Base-by-base conservation (phyloP, 345 rosid genomes). In the Murraya koenigii region DNA sequence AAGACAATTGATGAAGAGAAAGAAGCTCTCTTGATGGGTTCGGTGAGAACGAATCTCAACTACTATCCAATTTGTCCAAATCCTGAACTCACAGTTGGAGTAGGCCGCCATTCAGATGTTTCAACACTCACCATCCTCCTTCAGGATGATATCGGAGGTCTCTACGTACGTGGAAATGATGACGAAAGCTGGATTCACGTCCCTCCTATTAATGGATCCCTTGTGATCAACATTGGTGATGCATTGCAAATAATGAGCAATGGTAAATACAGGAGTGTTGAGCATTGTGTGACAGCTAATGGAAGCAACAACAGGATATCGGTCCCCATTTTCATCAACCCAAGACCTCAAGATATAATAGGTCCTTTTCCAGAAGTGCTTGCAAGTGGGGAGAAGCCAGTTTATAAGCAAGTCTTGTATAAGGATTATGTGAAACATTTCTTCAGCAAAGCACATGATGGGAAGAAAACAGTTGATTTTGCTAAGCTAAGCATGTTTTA, bases 101-200 rank as follows among this genome's bases (percentile, higher is more conserved):
- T 84, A 44, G 84, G 82, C 15, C 88, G 84, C 13, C 88, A 85
- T 75, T 83, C 86, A 3, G 90, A 87, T 64, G 82, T 83, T 38
- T 83, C 88, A 7, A 62, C 84, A 0, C 81, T 87, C 74, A 87
- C 90, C 10, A 47, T 87, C 20, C 90, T 87, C 65, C 80, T 85
- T 10, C 90, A 87, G 66, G 88, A 87, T 63, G 85, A 83, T 28
- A 74, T 87, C 9, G 88, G 90, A 7, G 90, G 90, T 1, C 83
- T 85, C 19, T 84, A 87, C 38, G 84, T 87, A 3, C 88, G 84
- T 39, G 82, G 80, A 32, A 65, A 69, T 15, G 81, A 83, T 62
- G 82, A 69, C 2, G 58, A 36, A 5, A 64, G 44, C 65, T 82
- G 85, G 82, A 75, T 78, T 23, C 77, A 64, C 26, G 80, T 78